Evolutionary conservation across 345 rosid genomes (phyloP).

Genomic region (Citrus trifoliata): DNA sequence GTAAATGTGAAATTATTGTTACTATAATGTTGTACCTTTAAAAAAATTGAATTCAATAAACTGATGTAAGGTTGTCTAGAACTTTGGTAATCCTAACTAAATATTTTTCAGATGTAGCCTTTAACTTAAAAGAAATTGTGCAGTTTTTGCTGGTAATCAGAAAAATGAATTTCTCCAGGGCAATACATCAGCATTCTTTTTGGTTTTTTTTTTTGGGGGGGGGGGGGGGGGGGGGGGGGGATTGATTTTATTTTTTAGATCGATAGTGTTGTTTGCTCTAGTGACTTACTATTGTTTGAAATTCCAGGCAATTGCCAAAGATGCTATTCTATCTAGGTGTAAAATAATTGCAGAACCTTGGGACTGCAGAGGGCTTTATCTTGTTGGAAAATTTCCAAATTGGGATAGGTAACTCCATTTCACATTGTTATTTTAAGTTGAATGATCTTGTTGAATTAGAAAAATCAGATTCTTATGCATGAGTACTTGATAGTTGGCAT

Average conservation of each 20-base stretch:
- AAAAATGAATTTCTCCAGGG: background rate
- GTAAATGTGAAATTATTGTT: background rate
- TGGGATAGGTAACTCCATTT: constrained; percentile 73
- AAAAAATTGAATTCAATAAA: background rate
- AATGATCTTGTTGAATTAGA: background rate
- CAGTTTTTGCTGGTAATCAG: background rate
- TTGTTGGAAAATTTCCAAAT: constrained; percentile 89
- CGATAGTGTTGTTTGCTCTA: background rate
- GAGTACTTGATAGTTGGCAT: background rate
- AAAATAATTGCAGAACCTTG: constrained; percentile 95
- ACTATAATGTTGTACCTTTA: background rate
- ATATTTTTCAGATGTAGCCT: constrained; percentile 3
- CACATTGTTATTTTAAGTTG: background rate
- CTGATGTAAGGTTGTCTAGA: background rate
- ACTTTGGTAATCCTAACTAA: background rate
- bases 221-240: too few species aligned
- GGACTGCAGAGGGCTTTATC: constrained; percentile 97
- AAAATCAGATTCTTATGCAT: background rate
- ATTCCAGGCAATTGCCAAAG: constrained; percentile 85
- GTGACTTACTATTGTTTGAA: constrained; percentile 14
- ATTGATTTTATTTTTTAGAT: background rate
- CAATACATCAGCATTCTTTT: background rate
- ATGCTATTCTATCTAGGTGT: constrained; percentile 71
- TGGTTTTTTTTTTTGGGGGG: too few species aligned
- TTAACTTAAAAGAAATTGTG: background rate